phyloP scores from a whole-genome alignment of 139 green algal species.

The Eudorina sp. region DNA sequence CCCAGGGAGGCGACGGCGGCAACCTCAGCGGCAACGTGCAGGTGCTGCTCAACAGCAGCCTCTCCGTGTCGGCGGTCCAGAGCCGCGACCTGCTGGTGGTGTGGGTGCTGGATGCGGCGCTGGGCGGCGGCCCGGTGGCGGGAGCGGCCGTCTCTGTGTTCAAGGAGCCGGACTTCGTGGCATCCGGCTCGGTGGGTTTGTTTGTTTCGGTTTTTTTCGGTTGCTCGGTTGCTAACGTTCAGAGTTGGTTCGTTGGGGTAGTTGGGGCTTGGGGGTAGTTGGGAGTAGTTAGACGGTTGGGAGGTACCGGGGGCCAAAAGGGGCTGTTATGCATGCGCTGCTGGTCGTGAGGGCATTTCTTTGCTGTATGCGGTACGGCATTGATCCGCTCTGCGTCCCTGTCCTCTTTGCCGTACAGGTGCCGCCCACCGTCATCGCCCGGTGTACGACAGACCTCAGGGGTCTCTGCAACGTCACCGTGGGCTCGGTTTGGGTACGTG shows the following conservation, averaged over 20 bases:
- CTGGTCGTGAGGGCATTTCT: not conserved
- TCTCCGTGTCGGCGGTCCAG: not conserved
- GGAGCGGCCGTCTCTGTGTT: not conserved
- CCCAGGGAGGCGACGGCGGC: not conserved
- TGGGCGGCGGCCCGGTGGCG: constrained; percentile 14
- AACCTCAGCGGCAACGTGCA: not conserved
- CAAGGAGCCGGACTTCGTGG: not conserved
- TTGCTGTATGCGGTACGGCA: not conserved
- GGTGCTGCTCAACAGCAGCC: constrained; percentile 26
- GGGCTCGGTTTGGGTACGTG: not conserved
- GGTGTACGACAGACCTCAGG: not conserved
- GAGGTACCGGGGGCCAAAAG: not conserved
- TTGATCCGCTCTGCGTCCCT: not conserved
- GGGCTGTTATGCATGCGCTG: not conserved
- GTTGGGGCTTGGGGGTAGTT: not conserved
- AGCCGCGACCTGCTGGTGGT: not conserved
- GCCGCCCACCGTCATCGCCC: not conserved
- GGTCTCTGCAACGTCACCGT: constrained; percentile 10
- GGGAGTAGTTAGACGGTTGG: not conserved
- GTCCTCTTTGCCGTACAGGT: not conserved
- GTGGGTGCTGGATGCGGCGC: constrained; percentile 15
- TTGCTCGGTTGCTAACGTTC: no score
- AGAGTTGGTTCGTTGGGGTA: no score
- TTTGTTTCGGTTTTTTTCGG: no score
- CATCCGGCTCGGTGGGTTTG: not conserved